phyloP scores from a whole-genome alignment of 2,329 filamentous ascomycete genomes.

The Pseudogymnoascus pannorum region DNA sequence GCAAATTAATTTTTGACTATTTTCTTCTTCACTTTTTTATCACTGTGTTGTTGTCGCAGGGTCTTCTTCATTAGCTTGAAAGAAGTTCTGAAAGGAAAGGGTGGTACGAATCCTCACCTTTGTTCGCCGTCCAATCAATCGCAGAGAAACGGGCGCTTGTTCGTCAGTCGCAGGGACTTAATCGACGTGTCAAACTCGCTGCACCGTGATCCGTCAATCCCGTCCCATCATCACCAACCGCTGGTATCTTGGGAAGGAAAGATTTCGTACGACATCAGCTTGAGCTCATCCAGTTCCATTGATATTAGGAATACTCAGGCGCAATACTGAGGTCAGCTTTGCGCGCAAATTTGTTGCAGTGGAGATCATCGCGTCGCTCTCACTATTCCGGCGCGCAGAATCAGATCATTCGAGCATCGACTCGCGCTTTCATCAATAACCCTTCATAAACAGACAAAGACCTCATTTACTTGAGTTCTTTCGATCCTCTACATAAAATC shows the following conservation, averaged over 20 bases:
- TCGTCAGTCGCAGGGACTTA: conserved; percentile 2
- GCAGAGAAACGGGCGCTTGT: not conserved
- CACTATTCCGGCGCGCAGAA: not conserved
- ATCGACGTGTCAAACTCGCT: conserved; percentile 6
- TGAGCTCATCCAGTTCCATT: not conserved
- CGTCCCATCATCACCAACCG: not conserved
- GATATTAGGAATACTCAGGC: not conserved
- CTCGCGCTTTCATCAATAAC: not conserved
- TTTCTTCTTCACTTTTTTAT: no score
- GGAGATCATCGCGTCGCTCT: conserved; percentile 1
- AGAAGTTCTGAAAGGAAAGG: not conserved
- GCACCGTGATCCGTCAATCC: not conserved
- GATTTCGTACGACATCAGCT: not conserved
- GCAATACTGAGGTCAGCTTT: not conserved
- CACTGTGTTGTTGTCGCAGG: not conserved
- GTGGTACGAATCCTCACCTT: not conserved
- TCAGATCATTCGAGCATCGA: not conserved
- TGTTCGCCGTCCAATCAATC: not conserved
- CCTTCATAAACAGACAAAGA: not conserved
- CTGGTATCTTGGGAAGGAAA: not conserved
- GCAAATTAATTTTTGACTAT: not conserved
- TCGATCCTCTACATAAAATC: not conserved
- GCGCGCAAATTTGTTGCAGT: not conserved
- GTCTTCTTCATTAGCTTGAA: conserved; percentile 3
- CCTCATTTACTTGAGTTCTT: not conserved